A percentile compares a stretch with the other conserved stretches of the same genome.
Conservation (phyloP, 495 filamentous ascomycete genomes). For the Symbiotaphrina buchneri region DNA sequence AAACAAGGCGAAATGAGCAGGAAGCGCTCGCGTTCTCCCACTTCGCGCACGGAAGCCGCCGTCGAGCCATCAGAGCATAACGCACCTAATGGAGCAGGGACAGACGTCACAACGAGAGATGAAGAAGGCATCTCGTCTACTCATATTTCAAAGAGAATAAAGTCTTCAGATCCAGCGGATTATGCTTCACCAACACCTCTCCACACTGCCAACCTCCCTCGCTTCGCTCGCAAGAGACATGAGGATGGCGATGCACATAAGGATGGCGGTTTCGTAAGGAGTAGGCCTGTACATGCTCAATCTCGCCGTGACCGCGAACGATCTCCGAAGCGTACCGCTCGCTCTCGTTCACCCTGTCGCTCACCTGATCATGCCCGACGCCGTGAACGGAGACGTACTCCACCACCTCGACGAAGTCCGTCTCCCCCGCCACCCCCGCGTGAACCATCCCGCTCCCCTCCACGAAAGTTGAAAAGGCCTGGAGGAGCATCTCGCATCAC, state of each 20-base stretch:
- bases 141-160: conserved; percentile 1
- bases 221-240: conserved; percentile 2
- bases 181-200: conserved; percentile 4
- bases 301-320: conserved; percentile 3
- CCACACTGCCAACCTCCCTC: conserved; percentile 3
- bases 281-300: not conserved
- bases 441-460: no score
- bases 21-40: conserved; percentile 6
- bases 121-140: not conserved
- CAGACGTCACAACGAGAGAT: not conserved
- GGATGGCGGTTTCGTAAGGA: no score
- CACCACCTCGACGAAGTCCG: no score
- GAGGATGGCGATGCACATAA: no score
- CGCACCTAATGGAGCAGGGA: conserved; percentile 2
- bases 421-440: conserved; percentile 4
- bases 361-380: conserved; percentile 1
- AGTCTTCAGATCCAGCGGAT: not conserved
- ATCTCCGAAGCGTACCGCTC: conserved; percentile 1
- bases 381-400: conserved; percentile 6
- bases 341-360: conserved; percentile 4
- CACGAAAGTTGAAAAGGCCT: conserved; percentile 63
- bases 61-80: not conserved
- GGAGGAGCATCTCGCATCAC: conserved; percentile 61
- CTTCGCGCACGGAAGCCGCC: not conserved
- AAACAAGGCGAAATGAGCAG: no score